A percentile compares a stretch with the other conserved stretches of the same genome.
phyloP scores from a whole-genome alignment of 2,329 filamentous ascomycete species.

The Fusarium solani-melongenae region DNA sequence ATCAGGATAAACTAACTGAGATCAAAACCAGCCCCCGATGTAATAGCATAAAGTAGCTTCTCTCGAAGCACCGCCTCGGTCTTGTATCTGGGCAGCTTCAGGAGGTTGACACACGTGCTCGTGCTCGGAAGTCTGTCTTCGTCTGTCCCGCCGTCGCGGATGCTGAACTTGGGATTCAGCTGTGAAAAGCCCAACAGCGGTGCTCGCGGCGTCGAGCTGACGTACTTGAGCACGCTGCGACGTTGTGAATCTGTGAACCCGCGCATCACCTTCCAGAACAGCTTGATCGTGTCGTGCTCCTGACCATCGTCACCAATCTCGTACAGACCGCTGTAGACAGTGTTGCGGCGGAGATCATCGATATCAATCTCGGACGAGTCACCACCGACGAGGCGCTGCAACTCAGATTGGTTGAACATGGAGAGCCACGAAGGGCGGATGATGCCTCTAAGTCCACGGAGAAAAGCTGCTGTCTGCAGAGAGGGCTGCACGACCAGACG shows the following conservation, averaged over 20 bases:
- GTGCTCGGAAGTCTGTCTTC: constrained; percentile 87
- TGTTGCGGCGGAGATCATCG: constrained; percentile 85
- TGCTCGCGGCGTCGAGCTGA: constrained; percentile 91
- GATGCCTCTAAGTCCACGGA: constrained; percentile 86
- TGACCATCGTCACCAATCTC: constrained; percentile 86
- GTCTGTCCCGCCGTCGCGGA: constrained; percentile 74
- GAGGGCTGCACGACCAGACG: constrained; percentile 84
- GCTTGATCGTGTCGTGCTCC: constrained; percentile 85
- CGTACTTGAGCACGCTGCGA: constrained; percentile 91
- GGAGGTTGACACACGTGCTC: constrained; percentile 93
- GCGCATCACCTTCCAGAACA: constrained; percentile 94
- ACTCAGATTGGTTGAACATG: constrained; percentile 98
- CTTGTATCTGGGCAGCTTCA: constrained; percentile 89
- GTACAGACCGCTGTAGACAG: constrained; percentile 88
- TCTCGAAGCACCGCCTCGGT: constrained; percentile 73
- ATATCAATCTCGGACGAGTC: constrained; percentile 88
- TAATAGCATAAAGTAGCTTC: constrained; percentile 90
- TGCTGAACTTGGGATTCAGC: constrained; percentile 87
- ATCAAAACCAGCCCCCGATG: constrained; percentile 93
- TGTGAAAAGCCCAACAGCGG: constrained; percentile 90
- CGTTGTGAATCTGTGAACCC: constrained; percentile 80
- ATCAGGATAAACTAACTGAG: constrained; percentile 63
- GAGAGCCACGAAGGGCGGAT: constrained; percentile 93
- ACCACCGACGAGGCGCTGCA: constrained; percentile 92
- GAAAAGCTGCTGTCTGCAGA: constrained; percentile 86